Percentiles rank a stretch among this genome's conserved stretches.
phyloP scores from a whole-genome alignment of 805 yeast genomes.

The Starmera amethionina region DNA sequence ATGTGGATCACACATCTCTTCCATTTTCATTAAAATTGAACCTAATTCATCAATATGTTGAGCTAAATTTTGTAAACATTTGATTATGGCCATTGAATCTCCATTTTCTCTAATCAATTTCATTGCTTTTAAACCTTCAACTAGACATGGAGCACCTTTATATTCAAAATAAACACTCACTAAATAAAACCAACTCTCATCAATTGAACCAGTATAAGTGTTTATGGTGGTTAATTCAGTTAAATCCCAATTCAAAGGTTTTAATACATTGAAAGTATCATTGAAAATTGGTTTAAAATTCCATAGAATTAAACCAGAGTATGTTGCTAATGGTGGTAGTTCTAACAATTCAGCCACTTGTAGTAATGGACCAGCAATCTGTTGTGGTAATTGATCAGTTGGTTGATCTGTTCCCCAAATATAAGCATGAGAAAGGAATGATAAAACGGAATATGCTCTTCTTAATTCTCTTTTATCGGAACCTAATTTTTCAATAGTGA shows the following conservation, averaged over 20 bases:
- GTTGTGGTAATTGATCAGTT: constrained; percentile 51
- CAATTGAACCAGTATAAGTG: constrained; percentile 84
- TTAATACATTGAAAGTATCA: constrained; percentile 27
- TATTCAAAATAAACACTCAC: constrained; percentile 83
- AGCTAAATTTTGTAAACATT: constrained; percentile 54
- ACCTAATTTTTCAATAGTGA: constrained; percentile 34
- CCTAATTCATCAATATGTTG: constrained; percentile 68
- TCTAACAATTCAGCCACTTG: constrained; percentile 48
- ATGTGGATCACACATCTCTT: constrained; percentile 92
- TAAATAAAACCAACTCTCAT: constrained; percentile 90
- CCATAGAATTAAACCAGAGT: constrained; percentile 84
- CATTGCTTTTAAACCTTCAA: constrained; percentile 59
- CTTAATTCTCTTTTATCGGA: constrained; percentile 42
- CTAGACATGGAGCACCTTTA: constrained; percentile 65
- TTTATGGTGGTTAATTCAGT: constrained; percentile 68
- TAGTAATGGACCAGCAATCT: constrained; percentile 63
- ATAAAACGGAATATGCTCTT: constrained; percentile 72
- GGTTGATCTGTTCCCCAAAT: constrained; percentile 75
- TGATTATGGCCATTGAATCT: constrained; percentile 25
- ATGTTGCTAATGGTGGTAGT: constrained; percentile 81
- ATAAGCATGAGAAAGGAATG: constrained; percentile 81
- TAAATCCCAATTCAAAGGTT: constrained; percentile 31
- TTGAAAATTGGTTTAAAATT: constrained; percentile 63
- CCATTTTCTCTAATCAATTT: constrained; percentile 41
- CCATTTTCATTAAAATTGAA: constrained; percentile 67